A percentile compares a stretch with the other conserved stretches of the same genome.
phyloP scores from a whole-genome alignment of 495 filamentous ascomycete genomes.

The Talaromyces proteolyticus region DNA sequence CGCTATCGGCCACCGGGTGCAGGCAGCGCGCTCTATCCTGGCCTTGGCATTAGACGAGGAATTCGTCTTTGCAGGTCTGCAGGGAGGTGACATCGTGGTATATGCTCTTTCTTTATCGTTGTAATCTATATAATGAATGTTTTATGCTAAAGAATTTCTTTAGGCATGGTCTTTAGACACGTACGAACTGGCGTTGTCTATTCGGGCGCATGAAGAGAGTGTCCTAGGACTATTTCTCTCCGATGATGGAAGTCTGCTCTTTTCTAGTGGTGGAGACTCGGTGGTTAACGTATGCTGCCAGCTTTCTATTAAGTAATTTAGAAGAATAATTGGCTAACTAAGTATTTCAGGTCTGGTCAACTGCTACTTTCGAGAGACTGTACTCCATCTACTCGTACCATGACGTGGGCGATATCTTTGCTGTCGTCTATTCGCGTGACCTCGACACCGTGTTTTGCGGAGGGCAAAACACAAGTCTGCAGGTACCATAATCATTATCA shows the following conservation, averaged over 20 bases:
- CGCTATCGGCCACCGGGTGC: slow-evolving; percentile 40
- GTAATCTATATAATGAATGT: not conserved
- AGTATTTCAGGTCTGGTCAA: slow-evolving; percentile 56
- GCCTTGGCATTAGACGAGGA: slow-evolving; percentile 41
- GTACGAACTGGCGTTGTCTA: slow-evolving; percentile 66
- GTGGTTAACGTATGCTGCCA: slow-evolving; percentile 72
- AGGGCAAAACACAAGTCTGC: slow-evolving; percentile 90
- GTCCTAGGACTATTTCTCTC: slow-evolving; percentile 81
- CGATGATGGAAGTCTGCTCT: slow-evolving; percentile 66
- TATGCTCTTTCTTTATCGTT: slow-evolving; percentile 8
- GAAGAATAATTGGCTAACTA: slow-evolving; percentile 13
- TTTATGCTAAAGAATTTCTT: no score
- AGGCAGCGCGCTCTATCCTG: slow-evolving; percentile 39
- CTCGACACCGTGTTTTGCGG: slow-evolving; percentile 84
- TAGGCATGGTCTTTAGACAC: slow-evolving; percentile 82
- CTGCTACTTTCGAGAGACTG: slow-evolving; percentile 54
- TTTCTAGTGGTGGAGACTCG: slow-evolving; percentile 91
- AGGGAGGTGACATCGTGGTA: slow-evolving; percentile 84
- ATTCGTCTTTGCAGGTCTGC: slow-evolving; percentile 69
- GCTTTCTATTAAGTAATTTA: not conserved
- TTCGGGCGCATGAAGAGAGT: slow-evolving; percentile 84
- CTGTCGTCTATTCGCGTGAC: slow-evolving; percentile 73
- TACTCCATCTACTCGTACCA: slow-evolving; percentile 91
- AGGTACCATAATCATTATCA: slow-evolving; percentile 44
- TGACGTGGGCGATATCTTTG: slow-evolving; percentile 95